Percentiles rank a stretch among this genome's conserved stretches.
Conservation (phyloP, 2,329 filamentous ascomycete genomes). For the Lachnellula occidentalis region DNA sequence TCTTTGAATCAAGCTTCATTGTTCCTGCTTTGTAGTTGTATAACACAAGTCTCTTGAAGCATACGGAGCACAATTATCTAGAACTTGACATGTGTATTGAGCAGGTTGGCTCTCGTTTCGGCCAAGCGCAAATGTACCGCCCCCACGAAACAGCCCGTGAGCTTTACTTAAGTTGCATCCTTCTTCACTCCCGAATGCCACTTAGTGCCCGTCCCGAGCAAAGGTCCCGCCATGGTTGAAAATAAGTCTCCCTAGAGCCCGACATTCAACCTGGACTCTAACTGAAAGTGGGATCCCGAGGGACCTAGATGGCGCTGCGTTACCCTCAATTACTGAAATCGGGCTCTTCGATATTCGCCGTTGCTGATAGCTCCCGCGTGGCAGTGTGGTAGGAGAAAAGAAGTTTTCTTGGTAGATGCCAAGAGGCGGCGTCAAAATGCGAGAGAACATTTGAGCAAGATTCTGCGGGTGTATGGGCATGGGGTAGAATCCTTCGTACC, state of each 20-base stretch:
- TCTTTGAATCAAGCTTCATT: too few species aligned
- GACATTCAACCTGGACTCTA: neutral
- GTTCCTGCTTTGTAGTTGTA: neutral
- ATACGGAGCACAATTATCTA: neutral
- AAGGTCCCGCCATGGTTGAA: neutral
- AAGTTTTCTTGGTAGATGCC: slow-evolving; percentile 3
- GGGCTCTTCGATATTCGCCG: too few species aligned
- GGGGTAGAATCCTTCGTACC: neutral
- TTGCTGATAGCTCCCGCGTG: too few species aligned
- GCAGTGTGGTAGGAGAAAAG: too few species aligned
- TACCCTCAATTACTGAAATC: too few species aligned
- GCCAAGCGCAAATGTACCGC: neutral
- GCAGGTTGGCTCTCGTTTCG: neutral
- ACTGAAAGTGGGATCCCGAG: neutral
- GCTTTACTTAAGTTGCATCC: too few species aligned
- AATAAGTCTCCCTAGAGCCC: neutral
- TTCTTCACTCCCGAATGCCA: neutral
- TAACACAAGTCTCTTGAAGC: neutral
- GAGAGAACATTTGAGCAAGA: slow-evolving; percentile 16
- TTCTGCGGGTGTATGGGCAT: slow-evolving; percentile 5
- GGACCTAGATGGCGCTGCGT: neutral
- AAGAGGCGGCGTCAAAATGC: slow-evolving; percentile 8
- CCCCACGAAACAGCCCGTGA: too few species aligned
- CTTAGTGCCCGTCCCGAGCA: neutral
- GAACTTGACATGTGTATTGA: neutral